Percentiles rank a stretch among this genome's conserved stretches.
phyloP scores from a whole-genome alignment of 2,329 filamentous ascomycete species.

The Fusarium denticulatum region DNA sequence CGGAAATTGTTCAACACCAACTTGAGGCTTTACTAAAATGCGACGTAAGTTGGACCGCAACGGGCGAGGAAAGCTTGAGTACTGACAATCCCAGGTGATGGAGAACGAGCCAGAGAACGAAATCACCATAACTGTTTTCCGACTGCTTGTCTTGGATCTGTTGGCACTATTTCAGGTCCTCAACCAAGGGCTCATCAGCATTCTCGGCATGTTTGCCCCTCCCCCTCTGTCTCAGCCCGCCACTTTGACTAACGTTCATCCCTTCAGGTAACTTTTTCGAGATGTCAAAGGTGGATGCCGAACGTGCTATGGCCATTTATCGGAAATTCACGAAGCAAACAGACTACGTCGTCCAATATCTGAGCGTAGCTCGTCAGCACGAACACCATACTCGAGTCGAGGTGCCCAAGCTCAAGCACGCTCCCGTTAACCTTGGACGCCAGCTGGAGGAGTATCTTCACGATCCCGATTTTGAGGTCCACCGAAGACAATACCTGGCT shows the following conservation, averaged over 20 bases:
- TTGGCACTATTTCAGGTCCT: conserved; percentile 91
- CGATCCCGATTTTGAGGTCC: conserved; percentile 94
- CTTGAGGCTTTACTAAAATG: conserved; percentile 87
- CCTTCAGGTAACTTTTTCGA: conserved; percentile 91
- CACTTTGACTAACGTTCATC: conserved; percentile 23
- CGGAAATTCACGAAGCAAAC: conserved; percentile 92
- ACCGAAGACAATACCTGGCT: conserved; percentile 89
- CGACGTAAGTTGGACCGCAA: conserved; percentile 69
- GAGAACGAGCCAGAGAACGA: conserved; percentile 93
- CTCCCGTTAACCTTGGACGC: conserved; percentile 87
- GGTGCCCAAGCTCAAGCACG: conserved; percentile 97
- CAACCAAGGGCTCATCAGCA: conserved; percentile 97
- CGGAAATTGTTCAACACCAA: conserved; percentile 88
- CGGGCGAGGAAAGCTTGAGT: neutral
- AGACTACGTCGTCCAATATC: conserved; percentile 89
- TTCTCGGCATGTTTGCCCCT: conserved; percentile 73
- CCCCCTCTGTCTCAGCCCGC: conserved; percentile 17
- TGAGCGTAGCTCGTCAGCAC: conserved; percentile 86
- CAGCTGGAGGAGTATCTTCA: conserved; percentile 95
- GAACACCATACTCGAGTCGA: conserved; percentile 92
- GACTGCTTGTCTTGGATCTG: conserved; percentile 88
- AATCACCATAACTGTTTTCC: conserved; percentile 93
- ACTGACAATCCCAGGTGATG: conserved; percentile 70
- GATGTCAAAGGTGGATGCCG: conserved; percentile 93
- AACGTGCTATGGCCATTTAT: conserved; percentile 91